Base-by-base conservation (phyloP, 495 filamentous ascomycete genomes). In the Aspergillus sclerotiicarbonarius region DNA sequence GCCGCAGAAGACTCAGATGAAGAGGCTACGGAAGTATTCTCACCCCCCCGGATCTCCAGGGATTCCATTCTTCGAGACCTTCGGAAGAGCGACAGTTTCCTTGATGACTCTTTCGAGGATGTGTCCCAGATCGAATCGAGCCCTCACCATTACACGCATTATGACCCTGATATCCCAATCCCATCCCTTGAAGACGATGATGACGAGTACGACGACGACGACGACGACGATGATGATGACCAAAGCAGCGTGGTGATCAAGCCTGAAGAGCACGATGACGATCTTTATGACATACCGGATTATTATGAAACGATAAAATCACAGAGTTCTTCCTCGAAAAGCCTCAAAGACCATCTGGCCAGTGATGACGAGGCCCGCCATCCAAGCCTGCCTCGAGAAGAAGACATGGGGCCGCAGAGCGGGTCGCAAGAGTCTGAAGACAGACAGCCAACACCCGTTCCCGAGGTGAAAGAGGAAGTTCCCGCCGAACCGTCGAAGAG, bases 51-150 rank as follows among this genome's bases (percentile, higher is more conserved):
- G 29, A 93, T 96, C 65, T 97, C 94, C 33, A 83, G 94, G 19
- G 94, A 97, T 66, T 96, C 92, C 0, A 98, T 98, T 56, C 74
- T 96, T 49, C 85, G 91, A 15, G 91, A 91, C 56, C 86, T 98
- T 20, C 91, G 92, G 62, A 87, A 88, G 43, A 83, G 87, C 50
- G 82, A 86, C 49, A 69, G 70, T 55, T 76, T 77, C 39, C 33
- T 70, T 13, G 71, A 75, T 37, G 86, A 90, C 48, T 84, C 84
- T n/a, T 81, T 84, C 56, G 84, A 84, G 45, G 81, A 80, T 53
- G 86, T 84, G 53, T 84, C 81, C 0, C 83, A 87, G 8, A 70
- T 82, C 0, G 73, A 72, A 6, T 77, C 81, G 1, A 84, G 82
- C 59, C 76, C 81, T 20, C 74, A 77, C 54, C 76, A 76, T 16